Base-by-base conservation (phyloP, 345 rosid species). In the Syzygium jambos region DNA sequence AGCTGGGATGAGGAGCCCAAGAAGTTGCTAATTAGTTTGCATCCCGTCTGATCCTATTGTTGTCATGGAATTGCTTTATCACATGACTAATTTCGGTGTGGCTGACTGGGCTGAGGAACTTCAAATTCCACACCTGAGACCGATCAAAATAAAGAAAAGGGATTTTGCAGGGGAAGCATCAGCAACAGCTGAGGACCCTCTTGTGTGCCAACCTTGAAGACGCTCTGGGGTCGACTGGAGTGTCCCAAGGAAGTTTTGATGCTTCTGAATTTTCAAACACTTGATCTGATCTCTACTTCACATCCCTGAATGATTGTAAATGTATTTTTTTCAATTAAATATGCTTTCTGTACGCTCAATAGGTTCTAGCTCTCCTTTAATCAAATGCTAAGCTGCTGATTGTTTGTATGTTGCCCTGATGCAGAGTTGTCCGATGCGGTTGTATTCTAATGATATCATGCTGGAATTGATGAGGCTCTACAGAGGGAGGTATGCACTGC, bases 41-140 rank as follows among this genome's bases (percentile, higher is more conserved):
- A 21, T 55, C 57, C 4, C 4, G 4, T 55, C 16, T 21, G 57
- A 55, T 2, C 57, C 57, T 55, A 55, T 55, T 7, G 11, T 55
- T 55, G 57, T 55, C 57, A 55, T 21, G 25, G 57, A 55, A 55
- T 55, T 55, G 57, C 25, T 63, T 92, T 93, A 86, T 93, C 95
- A 0, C 57, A 55, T 55, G 59, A 55, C 9, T 55, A 11, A 55
- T 55, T 55, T 21, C 11, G 57, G 57, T 0, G 0, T 55, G 4
- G 57, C 57, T 55, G 3, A 3, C 2, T 55, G 0, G 0, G 57
- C 25, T 21, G 25, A 55, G 57, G 57, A 21, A 7, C 57, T 55
- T 55, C 57, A 55, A 55, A 55, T 55, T 55, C 57, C 4, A 1
- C 3, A 55, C 57, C 2, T 55, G 5, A 55, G 57, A 0, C 25